phyloP scores from a whole-genome alignment of 805 yeast species.

The Teunomyces gatunensis region DNA sequence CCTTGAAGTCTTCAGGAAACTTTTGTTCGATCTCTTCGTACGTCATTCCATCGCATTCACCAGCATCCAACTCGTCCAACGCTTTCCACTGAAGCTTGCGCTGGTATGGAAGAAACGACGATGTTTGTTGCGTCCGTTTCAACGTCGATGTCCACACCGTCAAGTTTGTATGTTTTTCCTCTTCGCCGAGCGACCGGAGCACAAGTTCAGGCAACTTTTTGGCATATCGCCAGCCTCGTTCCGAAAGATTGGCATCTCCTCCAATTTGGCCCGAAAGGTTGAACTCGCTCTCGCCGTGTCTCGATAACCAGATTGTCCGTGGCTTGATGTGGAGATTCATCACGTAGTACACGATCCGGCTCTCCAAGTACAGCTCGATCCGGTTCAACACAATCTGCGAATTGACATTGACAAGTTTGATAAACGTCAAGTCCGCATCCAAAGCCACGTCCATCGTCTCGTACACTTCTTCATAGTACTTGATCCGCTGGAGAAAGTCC shows the following conservation, averaged over 20 bases:
- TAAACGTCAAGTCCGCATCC: slow-evolving; percentile 72
- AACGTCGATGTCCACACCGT: slow-evolving; percentile 97
- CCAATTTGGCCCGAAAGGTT: slow-evolving; percentile 94
- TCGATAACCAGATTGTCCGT: slow-evolving; percentile 85
- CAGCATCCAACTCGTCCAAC: slow-evolving; percentile 94
- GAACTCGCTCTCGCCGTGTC: slow-evolving; percentile 94
- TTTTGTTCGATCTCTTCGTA: slow-evolving; percentile 79
- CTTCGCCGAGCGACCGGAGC: slow-evolving; percentile 58
- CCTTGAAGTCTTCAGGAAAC: slow-evolving; percentile 93
- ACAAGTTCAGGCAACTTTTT: slow-evolving; percentile 76
- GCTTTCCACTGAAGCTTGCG: slow-evolving; percentile 91
- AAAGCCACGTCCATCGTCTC: slow-evolving; percentile 61
- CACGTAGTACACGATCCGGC: slow-evolving; percentile 90
- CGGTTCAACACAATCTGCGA: slow-evolving; percentile 84
- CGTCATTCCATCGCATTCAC: slow-evolving; percentile 96
- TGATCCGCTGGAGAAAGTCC: slow-evolving; percentile 74
- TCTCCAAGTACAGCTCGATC: slow-evolving; percentile 84
- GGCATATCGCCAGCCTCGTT: slow-evolving; percentile 83
- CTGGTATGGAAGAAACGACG: slow-evolving; percentile 74
- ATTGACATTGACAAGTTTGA: slow-evolving; percentile 83
- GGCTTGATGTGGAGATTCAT: slow-evolving; percentile 95
- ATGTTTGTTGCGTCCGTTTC: slow-evolving; percentile 89
- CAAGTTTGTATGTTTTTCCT: slow-evolving; percentile 49
- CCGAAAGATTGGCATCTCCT: slow-evolving; percentile 85
- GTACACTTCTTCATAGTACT: slow-evolving; percentile 69